A percentile compares a stretch with the other conserved stretches of the same genome.
phyloP scores from a whole-genome alignment of 1,139 yeast genomes.

The Sugiyamaella xylanicola region DNA sequence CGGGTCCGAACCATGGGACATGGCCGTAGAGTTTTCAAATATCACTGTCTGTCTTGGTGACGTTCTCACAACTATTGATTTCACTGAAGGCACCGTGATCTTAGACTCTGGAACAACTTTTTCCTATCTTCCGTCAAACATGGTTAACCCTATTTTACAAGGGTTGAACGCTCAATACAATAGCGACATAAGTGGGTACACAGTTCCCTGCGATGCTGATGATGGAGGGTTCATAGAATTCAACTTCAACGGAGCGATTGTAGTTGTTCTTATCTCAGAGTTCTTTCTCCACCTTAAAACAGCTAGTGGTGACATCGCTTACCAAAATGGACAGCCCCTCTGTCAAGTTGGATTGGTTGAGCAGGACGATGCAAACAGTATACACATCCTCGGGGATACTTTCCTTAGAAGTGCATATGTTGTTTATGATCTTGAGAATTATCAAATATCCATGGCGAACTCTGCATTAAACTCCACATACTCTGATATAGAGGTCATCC shows the following conservation, averaged over 20 bases:
- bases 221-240: slow-evolving; percentile 32
- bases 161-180: slow-evolving; percentile 32
- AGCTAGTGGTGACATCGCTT: slow-evolving; percentile 23
- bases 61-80: slow-evolving; percentile 14
- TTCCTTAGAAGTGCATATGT: slow-evolving; percentile 73
- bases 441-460: slow-evolving; percentile 30
- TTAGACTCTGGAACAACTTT: slow-evolving; percentile 44
- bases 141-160: slow-evolving; percentile 30
- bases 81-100: slow-evolving; percentile 26
- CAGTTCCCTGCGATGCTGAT: slow-evolving; percentile 30
- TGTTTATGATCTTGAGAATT: slow-evolving; percentile 60
- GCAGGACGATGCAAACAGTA: slow-evolving; percentile 3
- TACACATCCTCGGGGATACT: slow-evolving; percentile 61
- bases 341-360: slow-evolving; percentile 16
- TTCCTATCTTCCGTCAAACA: slow-evolving; percentile 39
- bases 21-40: slow-evolving; percentile 27
- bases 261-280: slow-evolving; percentile 35
- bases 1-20: slow-evolving; percentile 25
- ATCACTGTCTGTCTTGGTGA: slow-evolving; percentile 18
- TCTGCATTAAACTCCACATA: slow-evolving; percentile 32
- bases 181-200: slow-evolving; percentile 30
- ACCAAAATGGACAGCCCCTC: slow-evolving; percentile 28
- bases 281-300: slow-evolving; percentile 29
- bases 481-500: slow-evolving; percentile 12
- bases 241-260: slow-evolving; percentile 37